Conservation (phyloP, 1,139 yeast genomes). For the Pichia sp. region DNA sequence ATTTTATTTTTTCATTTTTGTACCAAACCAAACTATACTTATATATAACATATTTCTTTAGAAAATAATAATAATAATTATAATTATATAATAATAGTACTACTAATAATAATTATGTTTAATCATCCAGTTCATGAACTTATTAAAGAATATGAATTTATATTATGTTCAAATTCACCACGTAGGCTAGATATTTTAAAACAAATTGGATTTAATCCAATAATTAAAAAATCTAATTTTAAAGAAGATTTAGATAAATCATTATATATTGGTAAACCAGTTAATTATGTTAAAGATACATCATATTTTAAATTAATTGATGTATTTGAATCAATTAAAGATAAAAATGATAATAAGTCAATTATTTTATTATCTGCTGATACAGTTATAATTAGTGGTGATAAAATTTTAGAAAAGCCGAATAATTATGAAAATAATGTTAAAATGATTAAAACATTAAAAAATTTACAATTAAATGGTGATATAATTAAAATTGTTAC, state of each 20-base stretch:
- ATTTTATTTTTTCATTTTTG: no score
- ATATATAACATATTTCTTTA: no score
- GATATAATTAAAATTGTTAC: constrained; percentile 30
- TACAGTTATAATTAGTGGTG: constrained; percentile 64
- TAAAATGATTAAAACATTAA: constrained; percentile 38
- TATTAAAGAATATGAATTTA: constrained; percentile 32
- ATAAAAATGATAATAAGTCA: neutral
- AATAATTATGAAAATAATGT: constrained; percentile 44
- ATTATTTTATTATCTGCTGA: constrained; percentile 53
- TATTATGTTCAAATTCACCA: constrained; percentile 83
- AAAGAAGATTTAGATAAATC: constrained; percentile 67
- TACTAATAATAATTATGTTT: constrained; percentile 31
- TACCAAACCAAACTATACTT: no score
- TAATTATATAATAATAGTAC: no score
- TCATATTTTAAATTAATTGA: constrained; percentile 58
- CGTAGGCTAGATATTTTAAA: constrained; percentile 63
- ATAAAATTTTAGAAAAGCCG: constrained; percentile 75
- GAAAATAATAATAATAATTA: no score
- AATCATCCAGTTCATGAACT: constrained; percentile 26
- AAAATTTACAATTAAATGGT: constrained; percentile 36
- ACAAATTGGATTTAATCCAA: constrained; percentile 54
- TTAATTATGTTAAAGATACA: constrained; percentile 65
- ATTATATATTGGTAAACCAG: constrained; percentile 31
- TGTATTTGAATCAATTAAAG: constrained; percentile 39
- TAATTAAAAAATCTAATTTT: constrained; percentile 53